phyloP scores from a whole-genome alignment of 257 asterid species.

The Lantana camara region DNA sequence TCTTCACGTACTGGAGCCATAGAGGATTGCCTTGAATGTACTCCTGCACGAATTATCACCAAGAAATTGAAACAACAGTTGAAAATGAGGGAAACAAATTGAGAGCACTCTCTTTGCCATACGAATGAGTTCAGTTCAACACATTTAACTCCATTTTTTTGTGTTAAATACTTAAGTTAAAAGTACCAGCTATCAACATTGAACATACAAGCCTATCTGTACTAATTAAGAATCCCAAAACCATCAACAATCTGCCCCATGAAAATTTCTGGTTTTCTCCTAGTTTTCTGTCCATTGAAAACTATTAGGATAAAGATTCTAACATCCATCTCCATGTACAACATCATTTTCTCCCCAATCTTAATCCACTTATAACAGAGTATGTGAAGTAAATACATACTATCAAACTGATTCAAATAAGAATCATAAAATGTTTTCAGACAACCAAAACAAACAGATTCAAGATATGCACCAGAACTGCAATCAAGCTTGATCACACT shows the following conservation, averaged over 20 bases:
- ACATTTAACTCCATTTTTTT: not conserved
- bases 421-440: too few relatives aligned
- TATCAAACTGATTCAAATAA: too few relatives aligned
- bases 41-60: constrained; percentile 51
- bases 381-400: too few relatives aligned
- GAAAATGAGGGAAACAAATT: not conserved
- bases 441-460: too few relatives aligned
- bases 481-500: too few relatives aligned
- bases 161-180: not conserved
- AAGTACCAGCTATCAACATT: not conserved
- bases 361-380: not conserved
- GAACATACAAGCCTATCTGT: not conserved
- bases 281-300: not conserved
- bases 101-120: too few relatives aligned
- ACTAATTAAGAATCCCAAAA: not conserved
- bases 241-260: too few relatives aligned
- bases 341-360: not conserved
- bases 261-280: too few relatives aligned
- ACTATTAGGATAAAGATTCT: not conserved
- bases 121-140: not conserved
- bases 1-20: constrained; percentile 91
- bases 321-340: not conserved
- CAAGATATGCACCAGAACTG: too few relatives aligned
- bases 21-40: constrained; percentile 97
- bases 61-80: not conserved